Percentiles rank a stretch among this genome's conserved stretches.
phyloP scores from a whole-genome alignment of 139 green algal species.

The Chlamydomonas sphaeroides region DNA sequence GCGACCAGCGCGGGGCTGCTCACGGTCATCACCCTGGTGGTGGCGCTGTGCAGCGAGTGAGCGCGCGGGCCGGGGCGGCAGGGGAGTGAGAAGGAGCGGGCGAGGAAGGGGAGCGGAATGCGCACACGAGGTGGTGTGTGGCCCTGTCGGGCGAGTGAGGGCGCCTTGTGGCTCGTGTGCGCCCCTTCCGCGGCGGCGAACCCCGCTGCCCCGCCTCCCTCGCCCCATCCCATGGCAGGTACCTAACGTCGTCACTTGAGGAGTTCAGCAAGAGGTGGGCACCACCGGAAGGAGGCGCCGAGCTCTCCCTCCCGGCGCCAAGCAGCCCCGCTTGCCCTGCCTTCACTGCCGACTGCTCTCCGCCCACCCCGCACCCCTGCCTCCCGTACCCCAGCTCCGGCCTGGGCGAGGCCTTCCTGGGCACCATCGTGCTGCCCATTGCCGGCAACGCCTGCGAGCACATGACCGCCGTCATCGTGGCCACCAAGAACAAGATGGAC shows the following conservation, averaged over 20 bases:
- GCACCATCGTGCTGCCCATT: constrained; percentile 80
- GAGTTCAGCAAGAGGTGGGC: constrained; percentile 65
- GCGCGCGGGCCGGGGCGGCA: too few relatives aligned
- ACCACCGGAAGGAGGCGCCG: too few relatives aligned
- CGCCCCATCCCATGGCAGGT: constrained; percentile 39
- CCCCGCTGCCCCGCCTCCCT: too few relatives aligned
- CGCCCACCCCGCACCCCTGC: too few relatives aligned
- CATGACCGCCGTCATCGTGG: constrained; percentile 58
- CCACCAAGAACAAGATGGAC: constrained; percentile 94
- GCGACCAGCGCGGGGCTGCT: constrained; percentile 61
- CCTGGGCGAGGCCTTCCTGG: constrained; percentile 84
- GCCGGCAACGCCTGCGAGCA: constrained; percentile 89
- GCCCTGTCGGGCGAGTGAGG: background rate
- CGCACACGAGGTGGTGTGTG: too few relatives aligned
- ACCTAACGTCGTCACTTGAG: constrained; percentile 83
- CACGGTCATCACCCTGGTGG: constrained; percentile 68
- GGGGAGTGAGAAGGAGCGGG: too few relatives aligned
- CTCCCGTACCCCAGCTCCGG: constrained; percentile 46
- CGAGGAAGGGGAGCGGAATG: background rate
- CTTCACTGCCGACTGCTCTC: background rate
- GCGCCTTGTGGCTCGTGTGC: too few relatives aligned
- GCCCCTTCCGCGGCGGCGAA: too few relatives aligned
- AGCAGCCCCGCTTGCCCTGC: background rate
- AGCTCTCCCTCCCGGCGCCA: too few relatives aligned
- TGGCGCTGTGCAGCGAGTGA: constrained; percentile 80